Evolutionary conservation across 2,329 filamentous ascomycete species (phyloP).

Genomic region (Peltaster fructicola): DNA sequence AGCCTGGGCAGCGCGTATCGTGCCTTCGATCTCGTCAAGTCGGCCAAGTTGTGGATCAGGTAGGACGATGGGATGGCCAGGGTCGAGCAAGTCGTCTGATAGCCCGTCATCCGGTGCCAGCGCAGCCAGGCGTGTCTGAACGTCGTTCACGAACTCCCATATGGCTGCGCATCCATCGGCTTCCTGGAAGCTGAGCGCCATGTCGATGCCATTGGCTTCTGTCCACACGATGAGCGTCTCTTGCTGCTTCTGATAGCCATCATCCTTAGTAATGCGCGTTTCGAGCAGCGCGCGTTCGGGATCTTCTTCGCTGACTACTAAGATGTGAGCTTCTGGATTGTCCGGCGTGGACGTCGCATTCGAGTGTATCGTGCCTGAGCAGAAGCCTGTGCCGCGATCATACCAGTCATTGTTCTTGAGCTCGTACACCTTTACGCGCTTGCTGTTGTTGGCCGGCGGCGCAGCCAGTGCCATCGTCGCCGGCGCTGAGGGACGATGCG

Average conservation of each 20-base stretch:
- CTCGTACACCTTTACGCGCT: conserved; percentile 95
- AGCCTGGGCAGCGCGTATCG: conserved; percentile 62
- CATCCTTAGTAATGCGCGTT: conserved; percentile 79
- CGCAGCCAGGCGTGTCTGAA: conserved; percentile 58
- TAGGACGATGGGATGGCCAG: conserved; percentile 51
- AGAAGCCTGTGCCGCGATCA: conserved; percentile 91
- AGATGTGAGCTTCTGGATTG: conserved; percentile 54
- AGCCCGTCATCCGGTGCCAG: conserved; percentile 54
- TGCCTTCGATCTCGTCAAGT: conserved; percentile 66
- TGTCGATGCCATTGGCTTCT: conserved; percentile 75
- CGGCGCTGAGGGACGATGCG: too few relatives aligned
- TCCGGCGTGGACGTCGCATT: conserved; percentile 34
- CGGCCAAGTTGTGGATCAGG: conserved; percentile 68
- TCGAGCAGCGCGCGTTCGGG: conserved; percentile 69
- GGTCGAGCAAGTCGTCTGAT: conserved; percentile 73
- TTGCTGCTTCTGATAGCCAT: conserved; percentile 97
- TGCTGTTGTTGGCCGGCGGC: conserved; percentile 28
- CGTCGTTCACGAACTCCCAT: conserved; percentile 83
- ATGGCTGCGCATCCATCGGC: conserved; percentile 83
- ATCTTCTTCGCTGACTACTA: conserved; percentile 86
- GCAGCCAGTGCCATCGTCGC: conserved; percentile 18
- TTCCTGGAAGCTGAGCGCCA: conserved; percentile 97
- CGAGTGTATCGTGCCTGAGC: conserved; percentile 56
- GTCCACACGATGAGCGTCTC: conserved; percentile 98
- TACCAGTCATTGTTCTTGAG: conserved; percentile 98